phyloP scores from a whole-genome alignment of 345 rosid species.

The Citrus mangshanensis region DNA sequence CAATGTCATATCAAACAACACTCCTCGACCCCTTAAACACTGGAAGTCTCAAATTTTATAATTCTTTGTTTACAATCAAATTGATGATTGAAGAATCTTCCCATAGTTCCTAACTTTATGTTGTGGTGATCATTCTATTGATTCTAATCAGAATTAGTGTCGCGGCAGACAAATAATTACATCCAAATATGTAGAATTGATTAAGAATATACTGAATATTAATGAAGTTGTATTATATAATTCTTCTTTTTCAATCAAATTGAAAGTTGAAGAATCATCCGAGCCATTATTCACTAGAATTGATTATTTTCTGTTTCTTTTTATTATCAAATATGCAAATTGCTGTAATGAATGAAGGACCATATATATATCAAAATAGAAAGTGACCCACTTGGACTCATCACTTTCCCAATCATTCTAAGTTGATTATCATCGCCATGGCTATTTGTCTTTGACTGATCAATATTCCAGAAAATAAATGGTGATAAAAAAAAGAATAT shows the following conservation, averaged over 20 bases:
- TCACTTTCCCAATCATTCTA: constrained; percentile 19
- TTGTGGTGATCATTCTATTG: too few relatives aligned
- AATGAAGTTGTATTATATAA: too few relatives aligned
- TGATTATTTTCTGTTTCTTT: too few relatives aligned
- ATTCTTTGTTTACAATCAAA: background rate
- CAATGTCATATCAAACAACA: too few relatives aligned
- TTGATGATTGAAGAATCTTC: background rate
- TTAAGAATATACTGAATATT: too few relatives aligned
- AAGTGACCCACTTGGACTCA: constrained; percentile 18
- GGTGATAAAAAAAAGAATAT: background rate
- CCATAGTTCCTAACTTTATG: background rate
- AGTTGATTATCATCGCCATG: background rate
- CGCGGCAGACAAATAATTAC: too few relatives aligned
- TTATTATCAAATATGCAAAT: background rate
- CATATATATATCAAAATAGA: constrained; percentile 3
- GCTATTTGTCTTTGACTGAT: constrained; percentile 23
- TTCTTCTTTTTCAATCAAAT: too few relatives aligned
- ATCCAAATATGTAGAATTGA: too few relatives aligned
- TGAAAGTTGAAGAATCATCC: background rate
- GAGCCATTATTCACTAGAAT: background rate
- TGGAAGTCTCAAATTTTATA: too few relatives aligned
- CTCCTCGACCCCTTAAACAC: too few relatives aligned
- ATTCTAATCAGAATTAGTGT: too few relatives aligned
- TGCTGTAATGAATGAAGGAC: background rate
- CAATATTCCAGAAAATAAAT: background rate